Conservation (phyloP, 305 asterid genomes). For the Ajuga reptans region DNA sequence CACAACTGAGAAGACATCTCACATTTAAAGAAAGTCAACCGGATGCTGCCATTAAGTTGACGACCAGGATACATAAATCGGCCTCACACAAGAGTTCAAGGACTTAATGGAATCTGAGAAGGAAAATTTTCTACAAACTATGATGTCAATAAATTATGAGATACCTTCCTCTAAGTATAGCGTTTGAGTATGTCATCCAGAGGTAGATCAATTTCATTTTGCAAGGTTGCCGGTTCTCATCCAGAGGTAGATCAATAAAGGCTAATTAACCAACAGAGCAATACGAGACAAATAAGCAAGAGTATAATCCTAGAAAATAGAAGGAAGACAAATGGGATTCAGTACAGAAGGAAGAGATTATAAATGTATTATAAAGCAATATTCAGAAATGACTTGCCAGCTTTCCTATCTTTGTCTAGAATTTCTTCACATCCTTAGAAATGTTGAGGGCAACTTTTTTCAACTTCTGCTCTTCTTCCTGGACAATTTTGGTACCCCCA, state of each 20-base stretch:
- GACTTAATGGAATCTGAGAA: not conserved
- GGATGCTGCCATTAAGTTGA: too few species aligned
- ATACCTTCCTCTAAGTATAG: conserved; percentile 55
- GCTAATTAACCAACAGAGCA: conserved; percentile 1
- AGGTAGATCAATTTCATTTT: conserved; percentile 76
- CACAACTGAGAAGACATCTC: not conserved
- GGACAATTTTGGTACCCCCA: conserved; percentile 25
- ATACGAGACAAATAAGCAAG: conserved; percentile 4
- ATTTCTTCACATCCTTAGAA: conserved; percentile 94
- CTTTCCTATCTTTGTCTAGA: conserved; percentile 96
- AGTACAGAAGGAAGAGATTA: conserved; percentile 12
- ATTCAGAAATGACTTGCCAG: conserved; percentile 50
- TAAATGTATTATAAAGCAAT: conserved; percentile 9
- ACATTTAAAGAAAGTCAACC: not conserved
- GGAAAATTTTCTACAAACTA: not conserved
- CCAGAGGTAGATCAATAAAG: too few species aligned
- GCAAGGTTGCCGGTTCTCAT: conserved; percentile 66
- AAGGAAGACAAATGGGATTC: conserved; percentile 15
- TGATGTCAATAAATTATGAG: not conserved
- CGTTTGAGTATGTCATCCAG: conserved; percentile 81
- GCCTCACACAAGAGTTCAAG: not conserved
- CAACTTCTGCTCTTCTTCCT: conserved; percentile 94
- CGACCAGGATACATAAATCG: not conserved
- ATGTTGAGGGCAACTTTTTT: conserved; percentile 82
- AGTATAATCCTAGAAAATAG: not conserved